A percentile compares a stretch with the other conserved stretches of the same genome.
Evolutionary conservation across 129 eudicot genomes (phyloP).

Genomic region (Mikania micrantha): DNA sequence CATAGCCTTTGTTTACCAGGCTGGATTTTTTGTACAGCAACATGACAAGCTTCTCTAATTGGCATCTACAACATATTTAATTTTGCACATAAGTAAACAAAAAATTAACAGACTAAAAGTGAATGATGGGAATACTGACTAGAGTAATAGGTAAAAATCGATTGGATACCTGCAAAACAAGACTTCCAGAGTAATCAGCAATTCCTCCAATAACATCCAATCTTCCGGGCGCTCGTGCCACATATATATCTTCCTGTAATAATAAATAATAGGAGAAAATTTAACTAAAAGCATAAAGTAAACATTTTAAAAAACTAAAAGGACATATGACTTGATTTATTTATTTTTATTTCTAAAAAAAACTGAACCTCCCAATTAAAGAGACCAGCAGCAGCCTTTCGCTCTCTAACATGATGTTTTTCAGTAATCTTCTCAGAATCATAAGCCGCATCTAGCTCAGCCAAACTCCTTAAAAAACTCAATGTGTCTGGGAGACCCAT

Average conservation of each 20-base stretch:
- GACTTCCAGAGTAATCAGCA: constrained; percentile 98
- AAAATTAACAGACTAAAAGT: not conserved
- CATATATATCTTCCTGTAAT: constrained; percentile 79
- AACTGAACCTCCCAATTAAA: constrained; percentile 85
- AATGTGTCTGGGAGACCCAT: constrained; percentile 46
- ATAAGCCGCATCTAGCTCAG: constrained; percentile 41
- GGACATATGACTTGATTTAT: not conserved
- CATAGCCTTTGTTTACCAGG: constrained; percentile 86
- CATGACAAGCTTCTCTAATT: constrained; percentile 96
- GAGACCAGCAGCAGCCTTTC: constrained; percentile 81
- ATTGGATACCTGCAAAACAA: constrained; percentile 66
- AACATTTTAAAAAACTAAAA: not conserved
- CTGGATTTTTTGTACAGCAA: constrained; percentile 79
- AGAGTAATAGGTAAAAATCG: not conserved
- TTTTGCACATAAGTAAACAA: not conserved
- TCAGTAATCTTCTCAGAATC: constrained; percentile 48
- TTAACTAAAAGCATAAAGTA: constrained; percentile 6
- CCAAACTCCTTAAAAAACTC: constrained; percentile 68
- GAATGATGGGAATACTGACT: not conserved
- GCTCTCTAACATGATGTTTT: constrained; percentile 71
- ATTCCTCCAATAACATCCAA: constrained; percentile 97
- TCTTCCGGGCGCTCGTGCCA: constrained; percentile 99
- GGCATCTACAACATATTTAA: constrained; percentile 64
- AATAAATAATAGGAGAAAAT: constrained; percentile 1
- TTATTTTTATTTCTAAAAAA: no score